Conservation (phyloP, 805 yeast species). For the Zygotorulaspora chibaensis region DNA sequence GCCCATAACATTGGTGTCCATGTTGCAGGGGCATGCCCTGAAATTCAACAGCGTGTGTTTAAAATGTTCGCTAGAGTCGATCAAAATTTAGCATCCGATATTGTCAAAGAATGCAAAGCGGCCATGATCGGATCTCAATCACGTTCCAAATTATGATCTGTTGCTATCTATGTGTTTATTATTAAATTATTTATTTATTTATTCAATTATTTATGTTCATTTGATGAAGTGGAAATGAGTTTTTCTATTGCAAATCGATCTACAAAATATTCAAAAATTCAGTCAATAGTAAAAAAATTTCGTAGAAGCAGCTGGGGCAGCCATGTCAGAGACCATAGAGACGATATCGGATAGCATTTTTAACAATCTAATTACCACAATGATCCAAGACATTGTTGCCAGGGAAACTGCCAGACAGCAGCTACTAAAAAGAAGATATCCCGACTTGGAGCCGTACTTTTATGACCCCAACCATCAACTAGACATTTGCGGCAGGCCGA, state of each 20-base stretch:
- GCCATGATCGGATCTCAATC: slow-evolving; percentile 10
- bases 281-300: not conserved
- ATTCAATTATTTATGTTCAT: not conserved
- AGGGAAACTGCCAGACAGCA: slow-evolving; percentile 25
- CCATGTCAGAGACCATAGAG: slow-evolving; percentile 21
- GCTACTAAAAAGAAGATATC: slow-evolving; percentile 22
- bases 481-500: slow-evolving; percentile 30
- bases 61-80: slow-evolving; percentile 73
- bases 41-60: slow-evolving; percentile 73
- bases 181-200: slow-evolving; percentile 9
- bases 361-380: slow-evolving; percentile 25
- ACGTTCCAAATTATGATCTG: slow-evolving; percentile 16
- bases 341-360: slow-evolving; percentile 23
- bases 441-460: slow-evolving; percentile 24
- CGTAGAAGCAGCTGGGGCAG: not conserved
- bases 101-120: slow-evolving; percentile 53
- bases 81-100: slow-evolving; percentile 58
- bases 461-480: slow-evolving; percentile 26
- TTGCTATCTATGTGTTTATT: slow-evolving; percentile 3
- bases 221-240: too few species aligned
- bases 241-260: too few species aligned
- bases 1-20: slow-evolving; percentile 83
- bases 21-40: slow-evolving; percentile 60
- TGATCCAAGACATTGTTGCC: slow-evolving; percentile 34
- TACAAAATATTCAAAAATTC: not conserved